Evolutionary conservation across 306 rosid species (phyloP).

Genomic region (Pyrus communis): DNA sequence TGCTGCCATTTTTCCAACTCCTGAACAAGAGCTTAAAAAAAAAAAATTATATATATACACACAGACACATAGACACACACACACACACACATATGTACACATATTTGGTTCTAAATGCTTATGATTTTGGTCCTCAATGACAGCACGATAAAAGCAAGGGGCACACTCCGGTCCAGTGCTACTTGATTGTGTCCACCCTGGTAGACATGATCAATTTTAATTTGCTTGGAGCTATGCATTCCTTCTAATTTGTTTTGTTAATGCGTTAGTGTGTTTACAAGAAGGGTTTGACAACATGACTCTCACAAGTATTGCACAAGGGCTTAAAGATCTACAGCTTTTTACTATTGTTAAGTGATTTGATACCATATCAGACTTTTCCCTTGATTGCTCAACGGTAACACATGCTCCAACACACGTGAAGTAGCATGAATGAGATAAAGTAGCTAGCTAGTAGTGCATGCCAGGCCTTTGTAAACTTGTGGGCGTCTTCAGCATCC

Average conservation of each 20-base stretch:
- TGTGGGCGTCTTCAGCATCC: background rate
- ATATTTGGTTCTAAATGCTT: background rate
- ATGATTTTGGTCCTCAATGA: background rate
- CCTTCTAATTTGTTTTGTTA: no score
- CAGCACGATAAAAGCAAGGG: background rate
- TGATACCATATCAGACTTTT: background rate
- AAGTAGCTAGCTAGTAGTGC: background rate
- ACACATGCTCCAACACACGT: background rate
- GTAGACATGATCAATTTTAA: background rate
- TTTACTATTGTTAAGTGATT: background rate
- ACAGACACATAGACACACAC: no score
- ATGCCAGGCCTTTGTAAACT: background rate
- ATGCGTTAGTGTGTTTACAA: no score
- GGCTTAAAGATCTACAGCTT: no score
- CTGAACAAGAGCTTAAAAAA: no score
- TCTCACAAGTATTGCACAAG: background rate
- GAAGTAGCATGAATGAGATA: no score
- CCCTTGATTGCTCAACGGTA: background rate
- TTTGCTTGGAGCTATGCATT: background rate
- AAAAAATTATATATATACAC: no score
- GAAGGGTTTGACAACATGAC: no score
- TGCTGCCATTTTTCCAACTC: background rate
- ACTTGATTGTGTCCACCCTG: background rate
- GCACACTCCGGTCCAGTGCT: conserved; percentile 3
- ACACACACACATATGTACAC: no score